Conservation (phyloP, 164 flowering plant species). For the Umbellularia californica region DNA sequence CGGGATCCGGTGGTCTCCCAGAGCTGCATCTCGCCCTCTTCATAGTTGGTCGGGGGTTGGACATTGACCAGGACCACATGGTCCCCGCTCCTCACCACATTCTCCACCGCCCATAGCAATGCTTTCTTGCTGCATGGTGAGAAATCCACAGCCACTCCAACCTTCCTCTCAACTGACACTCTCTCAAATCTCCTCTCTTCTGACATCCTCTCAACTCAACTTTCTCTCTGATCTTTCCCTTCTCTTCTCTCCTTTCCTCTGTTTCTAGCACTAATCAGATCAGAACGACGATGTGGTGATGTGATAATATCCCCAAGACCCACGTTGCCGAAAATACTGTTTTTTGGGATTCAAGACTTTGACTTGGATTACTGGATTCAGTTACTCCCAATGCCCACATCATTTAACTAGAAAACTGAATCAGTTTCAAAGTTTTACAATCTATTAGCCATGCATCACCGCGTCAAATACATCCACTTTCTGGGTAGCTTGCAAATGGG, state of each 20-base stretch:
- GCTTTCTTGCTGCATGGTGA: slow-evolving; percentile 76
- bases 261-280: neutral
- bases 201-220: slow-evolving; percentile 1
- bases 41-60: slow-evolving; percentile 46
- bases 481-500: no score
- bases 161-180: slow-evolving; percentile 50
- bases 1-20: slow-evolving; percentile 94
- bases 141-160: slow-evolving; percentile 91
- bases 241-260: slow-evolving; percentile 5
- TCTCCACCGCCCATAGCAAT: slow-evolving; percentile 72
- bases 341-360: neutral
- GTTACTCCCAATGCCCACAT: no score
- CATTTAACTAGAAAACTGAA: no score
- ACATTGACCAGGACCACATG: slow-evolving; percentile 64
- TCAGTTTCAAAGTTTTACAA: no score
- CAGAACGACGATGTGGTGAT: neutral
- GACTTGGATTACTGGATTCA: neutral
- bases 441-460: no score
- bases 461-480: no score
- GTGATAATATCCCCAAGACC: no score
- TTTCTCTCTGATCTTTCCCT: slow-evolving; percentile 7
- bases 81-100: slow-evolving; percentile 64
- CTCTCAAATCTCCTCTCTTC: neutral
- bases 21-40: slow-evolving; percentile 81
- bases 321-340: neutral